Conservation (phyloP, 106 monocot genomes). For the Allium fistulosum region DNA sequence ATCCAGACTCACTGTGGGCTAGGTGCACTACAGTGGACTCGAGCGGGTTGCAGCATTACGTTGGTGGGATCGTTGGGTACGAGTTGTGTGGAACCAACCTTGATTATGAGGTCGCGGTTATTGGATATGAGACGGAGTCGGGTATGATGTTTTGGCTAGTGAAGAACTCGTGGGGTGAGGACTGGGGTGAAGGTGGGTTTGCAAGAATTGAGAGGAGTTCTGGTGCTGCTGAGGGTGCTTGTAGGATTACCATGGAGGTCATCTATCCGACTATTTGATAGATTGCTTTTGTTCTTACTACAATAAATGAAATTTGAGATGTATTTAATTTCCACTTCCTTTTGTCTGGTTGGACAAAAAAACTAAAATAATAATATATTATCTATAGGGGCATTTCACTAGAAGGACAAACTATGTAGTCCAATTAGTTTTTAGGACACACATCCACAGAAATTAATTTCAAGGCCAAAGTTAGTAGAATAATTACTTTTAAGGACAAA, state of each 20-base stretch:
- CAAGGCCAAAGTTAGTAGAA: no score
- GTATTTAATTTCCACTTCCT: no score
- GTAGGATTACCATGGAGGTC: slow-evolving; percentile 33
- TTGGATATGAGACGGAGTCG: slow-evolving; percentile 25
- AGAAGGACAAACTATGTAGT: no score
- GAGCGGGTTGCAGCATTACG: slow-evolving; percentile 26
- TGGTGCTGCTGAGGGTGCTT: slow-evolving; percentile 13
- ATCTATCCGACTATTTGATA: slow-evolving; percentile 24
- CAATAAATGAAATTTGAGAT: no score
- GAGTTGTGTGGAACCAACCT: slow-evolving; percentile 26
- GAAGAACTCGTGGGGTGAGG: slow-evolving; percentile 52
- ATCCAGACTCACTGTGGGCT: no score
- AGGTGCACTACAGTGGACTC: slow-evolving; percentile 30
- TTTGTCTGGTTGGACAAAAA: no score
- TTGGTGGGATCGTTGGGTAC: slow-evolving; percentile 13
- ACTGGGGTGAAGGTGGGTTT: slow-evolving; percentile 51
- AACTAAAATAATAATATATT: no score
- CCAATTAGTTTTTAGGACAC: no score
- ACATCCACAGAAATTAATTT: no score
- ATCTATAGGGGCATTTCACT: no score
- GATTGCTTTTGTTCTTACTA: no score
- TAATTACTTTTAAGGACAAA: no score
- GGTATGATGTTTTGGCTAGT: slow-evolving; percentile 34
- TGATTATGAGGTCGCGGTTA: slow-evolving; percentile 37
- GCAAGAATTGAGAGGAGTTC: slow-evolving; percentile 30